Evolutionary conservation across 192 early-diverging fungal species (phyloP).

Genomic region (Backusella macrospora): DNA sequence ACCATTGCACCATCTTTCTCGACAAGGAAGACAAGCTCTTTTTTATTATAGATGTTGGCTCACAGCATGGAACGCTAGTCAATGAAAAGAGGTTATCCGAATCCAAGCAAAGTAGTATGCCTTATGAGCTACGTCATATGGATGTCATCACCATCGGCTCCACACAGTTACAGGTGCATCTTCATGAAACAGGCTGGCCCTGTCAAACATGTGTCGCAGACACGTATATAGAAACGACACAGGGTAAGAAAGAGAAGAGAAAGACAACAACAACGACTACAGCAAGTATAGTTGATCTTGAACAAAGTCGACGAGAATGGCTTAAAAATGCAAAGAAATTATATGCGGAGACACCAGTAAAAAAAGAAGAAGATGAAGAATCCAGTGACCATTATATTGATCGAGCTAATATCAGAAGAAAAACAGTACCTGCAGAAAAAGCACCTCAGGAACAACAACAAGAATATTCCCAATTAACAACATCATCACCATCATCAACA

Average conservation of each 20-base stretch:
- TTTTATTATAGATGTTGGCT: slow-evolving; percentile 64
- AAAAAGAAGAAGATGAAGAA: background rate
- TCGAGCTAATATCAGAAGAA: slow-evolving; percentile 25
- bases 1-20: slow-evolving; percentile 61
- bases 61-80: slow-evolving; percentile 77
- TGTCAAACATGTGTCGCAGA: slow-evolving; percentile 64
- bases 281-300: slow-evolving; percentile 24
- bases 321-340: slow-evolving; percentile 34
- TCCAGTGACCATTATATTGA: slow-evolving; percentile 19
- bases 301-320: slow-evolving; percentile 37
- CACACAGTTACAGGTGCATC: slow-evolving; percentile 64
- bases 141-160: slow-evolving; percentile 62
- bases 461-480: background rate
- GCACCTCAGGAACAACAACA: background rate
- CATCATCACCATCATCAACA: background rate
- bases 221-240: slow-evolving; percentile 54
- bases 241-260: slow-evolving; percentile 30
- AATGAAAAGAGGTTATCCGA: slow-evolving; percentile 67
- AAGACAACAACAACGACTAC: background rate
- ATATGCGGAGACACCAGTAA: background rate
- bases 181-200: slow-evolving; percentile 57
- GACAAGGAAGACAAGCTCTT: slow-evolving; percentile 18
- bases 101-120: slow-evolving; percentile 64
- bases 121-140: slow-evolving; percentile 54
- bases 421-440: slow-evolving; percentile 4